Conservation (phyloP, 2,329 filamentous ascomycete species). For the Aspergillus neotritici region DNA sequence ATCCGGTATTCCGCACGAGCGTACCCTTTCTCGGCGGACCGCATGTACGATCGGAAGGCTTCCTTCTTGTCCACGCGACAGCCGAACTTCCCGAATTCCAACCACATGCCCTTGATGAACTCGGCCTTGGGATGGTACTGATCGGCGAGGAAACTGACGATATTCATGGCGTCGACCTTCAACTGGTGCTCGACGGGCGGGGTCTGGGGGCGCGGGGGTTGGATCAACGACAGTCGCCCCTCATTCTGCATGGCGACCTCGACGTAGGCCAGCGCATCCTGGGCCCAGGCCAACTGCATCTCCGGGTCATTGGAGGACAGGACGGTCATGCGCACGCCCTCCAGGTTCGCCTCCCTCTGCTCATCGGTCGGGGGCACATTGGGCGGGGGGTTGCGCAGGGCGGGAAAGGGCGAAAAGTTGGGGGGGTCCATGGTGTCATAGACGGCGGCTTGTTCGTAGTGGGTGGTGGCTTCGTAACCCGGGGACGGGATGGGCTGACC, state of each 20-base stretch:
- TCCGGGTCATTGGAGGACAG: constrained; percentile 90
- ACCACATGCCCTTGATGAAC: constrained; percentile 93
- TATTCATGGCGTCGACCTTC: constrained; percentile 81
- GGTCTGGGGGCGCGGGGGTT: constrained; percentile 64
- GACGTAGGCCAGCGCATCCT: constrained; percentile 83
- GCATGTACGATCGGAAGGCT: constrained; percentile 78
- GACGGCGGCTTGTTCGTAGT: constrained; percentile 48
- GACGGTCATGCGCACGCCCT: constrained; percentile 75
- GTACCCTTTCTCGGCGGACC: constrained; percentile 81
- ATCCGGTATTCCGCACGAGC: constrained; percentile 90
- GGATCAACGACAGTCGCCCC: constrained; percentile 56
- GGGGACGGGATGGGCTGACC: constrained; percentile 24
- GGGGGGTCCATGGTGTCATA: constrained; percentile 53
- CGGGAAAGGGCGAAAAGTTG: constrained; percentile 87
- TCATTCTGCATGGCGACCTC: constrained; percentile 76
- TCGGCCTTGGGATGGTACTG: constrained; percentile 90
- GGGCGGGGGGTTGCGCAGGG: constrained; percentile 68
- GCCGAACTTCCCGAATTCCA: constrained; percentile 96
- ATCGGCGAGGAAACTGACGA: constrained; percentile 81
- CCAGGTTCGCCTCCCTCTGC: constrained; percentile 84
- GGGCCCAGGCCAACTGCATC: constrained; percentile 95
- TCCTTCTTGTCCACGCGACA: constrained; percentile 88
- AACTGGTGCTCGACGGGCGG: constrained; percentile 86
- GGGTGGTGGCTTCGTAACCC: constrained; percentile 38
- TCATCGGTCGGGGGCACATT: constrained; percentile 93